Base-by-base conservation (phyloP, 805 yeast genomes). In the Teunomyces stri region DNA sequence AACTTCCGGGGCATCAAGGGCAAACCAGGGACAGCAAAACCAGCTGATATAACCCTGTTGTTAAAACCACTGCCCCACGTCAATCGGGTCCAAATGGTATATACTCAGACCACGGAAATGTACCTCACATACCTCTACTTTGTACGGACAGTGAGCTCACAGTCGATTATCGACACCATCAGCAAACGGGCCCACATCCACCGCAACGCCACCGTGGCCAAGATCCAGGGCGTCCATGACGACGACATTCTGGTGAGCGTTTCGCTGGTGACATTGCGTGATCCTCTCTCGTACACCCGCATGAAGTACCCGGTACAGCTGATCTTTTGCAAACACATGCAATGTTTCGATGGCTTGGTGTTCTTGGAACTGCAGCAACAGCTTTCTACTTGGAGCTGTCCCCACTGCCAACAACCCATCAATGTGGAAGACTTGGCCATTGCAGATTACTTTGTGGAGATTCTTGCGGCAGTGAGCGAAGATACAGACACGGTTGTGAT, bases 301-400 rank as follows among this genome's bases (percentile, higher is more conserved):
- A 85, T 94, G 76, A 69, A 72, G 46, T 64, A 76, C 44, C 98
- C 99, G 0, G 80, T 82, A 1, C 79, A 89, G 53, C 81, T 96
- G 1, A 66, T 75, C 1, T 70, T 66, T 41, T 94, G 99, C 66
- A 69, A 76, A 30, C 99, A 94, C 65, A 68, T 89, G 12, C 92
- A 87, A 57, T 91, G 98, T 61, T 89, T 91, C 62, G 99, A 94
- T 65, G 91, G 88, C 0, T 63, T 75, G 30, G 80, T 87, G 38
- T 94, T 79, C 59, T 56, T 94, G 7, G 79, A 81, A 57, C 74
- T 90, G 38, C 98, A 92, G 62, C 73, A 74, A 46, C 92, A 86
- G 60, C 80, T 87, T 0, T 86, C 96, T 0, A 80, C 87, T 0
- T 92, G 97, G 97, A 69, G 69, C 44, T 94, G 99, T 60, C 97